Conservation (phyloP, 208 protist genomes). For the Trypanosomatidae sp. region DNA sequence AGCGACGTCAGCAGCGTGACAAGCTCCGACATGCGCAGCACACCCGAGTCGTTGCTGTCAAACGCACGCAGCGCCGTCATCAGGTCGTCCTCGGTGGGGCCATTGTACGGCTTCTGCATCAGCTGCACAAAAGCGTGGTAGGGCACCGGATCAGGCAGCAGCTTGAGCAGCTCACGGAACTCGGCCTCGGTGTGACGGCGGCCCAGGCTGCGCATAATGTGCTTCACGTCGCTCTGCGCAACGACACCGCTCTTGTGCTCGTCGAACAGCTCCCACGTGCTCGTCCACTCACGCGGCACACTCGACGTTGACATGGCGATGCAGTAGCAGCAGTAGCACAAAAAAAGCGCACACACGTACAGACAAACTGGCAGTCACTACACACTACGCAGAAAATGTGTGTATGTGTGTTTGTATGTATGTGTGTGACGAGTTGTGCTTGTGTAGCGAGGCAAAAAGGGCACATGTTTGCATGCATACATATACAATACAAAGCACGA, state of each 20-base stretch:
- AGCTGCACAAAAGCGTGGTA: constrained; percentile 60
- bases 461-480: not conserved
- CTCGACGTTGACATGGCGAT: not conserved
- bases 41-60: constrained; percentile 54
- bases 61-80: constrained; percentile 73
- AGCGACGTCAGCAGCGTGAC: constrained; percentile 75
- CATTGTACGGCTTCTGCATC: constrained; percentile 81
- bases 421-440: not conserved
- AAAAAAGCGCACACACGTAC: not conserved
- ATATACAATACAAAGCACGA: not conserved
- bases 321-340: not conserved
- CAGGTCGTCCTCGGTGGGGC: constrained; percentile 80
- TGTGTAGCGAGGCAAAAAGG: not conserved
- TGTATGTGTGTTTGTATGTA: no score
- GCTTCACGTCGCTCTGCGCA: constrained; percentile 66
- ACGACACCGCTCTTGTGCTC: constrained; percentile 55
- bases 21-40: constrained; percentile 60
- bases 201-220: constrained; percentile 80
- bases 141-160: constrained; percentile 40
- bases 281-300: constrained; percentile 59
- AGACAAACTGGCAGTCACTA: not conserved
- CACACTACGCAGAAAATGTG: not conserved
- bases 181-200: constrained; percentile 84
- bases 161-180: constrained; percentile 56
- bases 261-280: constrained; percentile 86